Evolutionary conservation across 176 grass and related monocot genomes (phyloP), one percentile per base, ranked within the genome.

Genomic region (Zizania latifolia): DNA sequence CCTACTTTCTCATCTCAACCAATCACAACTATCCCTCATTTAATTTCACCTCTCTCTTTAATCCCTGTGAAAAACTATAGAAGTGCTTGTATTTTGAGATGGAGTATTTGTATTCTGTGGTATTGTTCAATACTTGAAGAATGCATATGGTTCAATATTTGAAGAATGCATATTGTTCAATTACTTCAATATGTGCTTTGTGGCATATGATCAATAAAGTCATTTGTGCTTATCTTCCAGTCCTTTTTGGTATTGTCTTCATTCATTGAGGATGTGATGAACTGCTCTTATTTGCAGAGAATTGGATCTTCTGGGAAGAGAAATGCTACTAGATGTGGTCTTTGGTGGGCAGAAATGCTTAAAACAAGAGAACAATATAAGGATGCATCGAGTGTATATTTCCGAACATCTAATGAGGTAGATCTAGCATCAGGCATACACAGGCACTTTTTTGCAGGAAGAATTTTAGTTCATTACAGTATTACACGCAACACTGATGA

Each of bases 311-410:
- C 89, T 57, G 82, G 91, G 32, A 84, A 94, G 73, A 92, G 95
- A 90, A 84, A 99, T 84, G 86, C 95, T 70, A 82, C 91, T 62
- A 99, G 95, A 88, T 94, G 95, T 79, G 95, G 95, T 13, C 80
- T 99, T 59, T 99, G 89, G 95, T 99, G 91, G 91, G 92, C 95
- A 62, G 95, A 99, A 72, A 99, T 99, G 95, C 91, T 94, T 53
- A 94, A 99, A 86, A 79, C 91, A 50, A 92, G 82, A 62, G 85
- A 82, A 30, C 95, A 94, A 15, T 92, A 86, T 58, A 94, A 76
- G 79, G 95, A 99, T 63, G 91, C 91, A 58, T 89, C 95, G 32
- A 86, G 58, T 68, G 84, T 99, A 40, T 99, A 94, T 92, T 94
- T 91, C 58, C 91, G 95, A 29, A 86, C 92, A 70, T 99, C 95